A percentile compares a stretch with the other conserved stretches of the same genome.
These are phyloP conservation scores for Neocucurbitaria cava DNA, from an alignment of 2,329 filamentous ascomycete species.

Conservation along the genomic window DNA sequence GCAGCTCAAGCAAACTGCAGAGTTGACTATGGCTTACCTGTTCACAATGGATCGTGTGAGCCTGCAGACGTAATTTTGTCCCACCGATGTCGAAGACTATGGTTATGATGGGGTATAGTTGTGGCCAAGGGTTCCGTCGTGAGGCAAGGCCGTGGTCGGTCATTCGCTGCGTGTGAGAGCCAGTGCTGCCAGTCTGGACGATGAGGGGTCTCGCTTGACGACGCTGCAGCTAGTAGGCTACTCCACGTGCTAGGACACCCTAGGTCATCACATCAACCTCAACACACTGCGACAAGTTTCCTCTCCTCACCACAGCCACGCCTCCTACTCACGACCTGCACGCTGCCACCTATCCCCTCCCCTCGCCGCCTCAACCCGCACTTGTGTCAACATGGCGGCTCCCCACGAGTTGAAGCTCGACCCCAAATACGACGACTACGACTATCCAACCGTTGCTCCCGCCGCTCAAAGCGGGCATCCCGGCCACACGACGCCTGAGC, in stretches of 20 bases:
- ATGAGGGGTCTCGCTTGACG: conserved; percentile 28
- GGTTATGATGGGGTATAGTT: not conserved
- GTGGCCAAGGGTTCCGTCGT: conserved; percentile 19
- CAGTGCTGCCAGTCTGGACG: conserved; percentile 8
- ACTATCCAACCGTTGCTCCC: conserved; percentile 82
- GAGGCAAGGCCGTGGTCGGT: conserved; percentile 5
- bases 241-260: conserved; percentile 40
- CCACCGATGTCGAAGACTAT: not conserved
- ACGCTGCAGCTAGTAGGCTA: conserved; percentile 10
- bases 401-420: conserved; percentile 62
- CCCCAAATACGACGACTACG: conserved; percentile 95
- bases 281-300: conserved; percentile 20
- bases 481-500: conserved; percentile 82
- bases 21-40: conserved; percentile 27
- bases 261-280: conserved; percentile 37
- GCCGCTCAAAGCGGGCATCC: conserved; percentile 78
- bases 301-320: conserved; percentile 6
- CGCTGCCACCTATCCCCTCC: not conserved
- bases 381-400: conserved; percentile 40
- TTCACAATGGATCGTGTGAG: conserved; percentile 11
- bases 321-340: not conserved
- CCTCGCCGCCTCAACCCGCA: not conserved
- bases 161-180: conserved; percentile 15
- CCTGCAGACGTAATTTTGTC: conserved; percentile 1
- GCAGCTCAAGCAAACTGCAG: conserved; percentile 21